Evolutionary conservation across 2,329 filamentous ascomycete species (phyloP).

Genomic region (Ceratocystis ficicola): DNA sequence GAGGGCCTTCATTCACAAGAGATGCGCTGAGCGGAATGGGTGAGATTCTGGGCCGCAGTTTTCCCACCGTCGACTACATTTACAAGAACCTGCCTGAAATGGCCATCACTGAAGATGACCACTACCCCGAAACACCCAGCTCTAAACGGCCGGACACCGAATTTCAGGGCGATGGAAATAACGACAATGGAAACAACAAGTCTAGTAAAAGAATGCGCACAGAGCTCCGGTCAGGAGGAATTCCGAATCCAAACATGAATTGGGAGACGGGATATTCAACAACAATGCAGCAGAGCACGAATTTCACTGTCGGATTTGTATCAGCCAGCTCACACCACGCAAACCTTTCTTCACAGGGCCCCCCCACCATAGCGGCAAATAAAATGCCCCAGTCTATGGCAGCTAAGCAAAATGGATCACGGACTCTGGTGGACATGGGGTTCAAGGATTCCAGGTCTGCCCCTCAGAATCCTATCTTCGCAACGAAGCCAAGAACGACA

Average conservation of each 20-base stretch:
- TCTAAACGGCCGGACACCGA: constrained; percentile 25
- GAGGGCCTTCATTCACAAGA: constrained; percentile 58
- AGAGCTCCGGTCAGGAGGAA: constrained; percentile 24
- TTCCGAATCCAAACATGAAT: constrained; percentile 29
- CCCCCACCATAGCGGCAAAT: constrained; percentile 22
- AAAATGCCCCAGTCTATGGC: constrained; percentile 11
- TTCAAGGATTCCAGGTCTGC: neutral
- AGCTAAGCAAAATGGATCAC: neutral
- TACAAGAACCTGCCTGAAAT: constrained; percentile 41
- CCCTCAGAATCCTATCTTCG: neutral
- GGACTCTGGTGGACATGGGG: constrained; percentile 1
- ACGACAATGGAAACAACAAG: constrained; percentile 22
- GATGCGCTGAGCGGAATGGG: constrained; percentile 53
- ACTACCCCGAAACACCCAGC: constrained; percentile 53
- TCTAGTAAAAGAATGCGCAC: constrained; percentile 24
- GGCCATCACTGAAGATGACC: constrained; percentile 51
- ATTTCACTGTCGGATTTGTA: constrained; percentile 55
- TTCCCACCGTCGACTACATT: constrained; percentile 45
- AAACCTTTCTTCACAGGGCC: constrained; percentile 29
- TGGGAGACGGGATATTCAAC: constrained; percentile 41
- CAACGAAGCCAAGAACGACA: neutral
- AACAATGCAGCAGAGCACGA: constrained; percentile 48
- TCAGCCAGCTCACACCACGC: constrained; percentile 40
- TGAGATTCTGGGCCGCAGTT: constrained; percentile 53
- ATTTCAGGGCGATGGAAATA: neutral